Percentiles rank a stretch among this genome's conserved stretches.
phyloP scores from a whole-genome alignment of 2,329 filamentous ascomycete genomes.

The Phaeoacremonium minimum region DNA sequence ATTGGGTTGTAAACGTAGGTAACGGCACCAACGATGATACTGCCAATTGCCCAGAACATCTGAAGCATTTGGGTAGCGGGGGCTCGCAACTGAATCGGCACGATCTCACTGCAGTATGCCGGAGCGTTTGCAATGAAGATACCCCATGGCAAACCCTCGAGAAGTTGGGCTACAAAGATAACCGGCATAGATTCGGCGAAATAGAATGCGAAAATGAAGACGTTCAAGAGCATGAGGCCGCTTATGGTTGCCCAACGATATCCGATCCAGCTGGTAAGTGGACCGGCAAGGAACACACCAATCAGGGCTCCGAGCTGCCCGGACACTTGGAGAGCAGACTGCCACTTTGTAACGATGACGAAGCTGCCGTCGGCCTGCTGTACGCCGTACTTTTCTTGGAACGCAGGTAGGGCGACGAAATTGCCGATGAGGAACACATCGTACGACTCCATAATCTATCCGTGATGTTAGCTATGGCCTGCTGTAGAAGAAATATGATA shows the following conservation, averaged over 20 bases:
- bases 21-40: conserved; percentile 55
- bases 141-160: conserved; percentile 62
- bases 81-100: conserved; percentile 52
- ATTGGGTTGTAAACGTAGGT: conserved; percentile 47
- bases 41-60: conserved; percentile 62
- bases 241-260: conserved; percentile 56
- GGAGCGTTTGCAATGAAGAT: conserved; percentile 63
- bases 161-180: conserved; percentile 48
- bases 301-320: conserved; percentile 57
- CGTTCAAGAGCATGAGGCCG: conserved; percentile 53
- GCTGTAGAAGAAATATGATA: conserved; percentile 4
- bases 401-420: conserved; percentile 48
- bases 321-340: conserved; percentile 49
- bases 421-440: conserved; percentile 57
- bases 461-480: conserved; percentile 10
- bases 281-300: conserved; percentile 55
- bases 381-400: conserved; percentile 42
- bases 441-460: conserved; percentile 62
- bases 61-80: conserved; percentile 59
- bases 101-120: conserved; percentile 59
- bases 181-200: conserved; percentile 37
- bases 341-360: conserved; percentile 50
- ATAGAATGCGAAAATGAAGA: conserved; percentile 50
- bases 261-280: conserved; percentile 53
- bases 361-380: conserved; percentile 14